phyloP scores from a whole-genome alignment of 2,329 filamentous ascomycete genomes.

The Nigrospora oryzae region DNA sequence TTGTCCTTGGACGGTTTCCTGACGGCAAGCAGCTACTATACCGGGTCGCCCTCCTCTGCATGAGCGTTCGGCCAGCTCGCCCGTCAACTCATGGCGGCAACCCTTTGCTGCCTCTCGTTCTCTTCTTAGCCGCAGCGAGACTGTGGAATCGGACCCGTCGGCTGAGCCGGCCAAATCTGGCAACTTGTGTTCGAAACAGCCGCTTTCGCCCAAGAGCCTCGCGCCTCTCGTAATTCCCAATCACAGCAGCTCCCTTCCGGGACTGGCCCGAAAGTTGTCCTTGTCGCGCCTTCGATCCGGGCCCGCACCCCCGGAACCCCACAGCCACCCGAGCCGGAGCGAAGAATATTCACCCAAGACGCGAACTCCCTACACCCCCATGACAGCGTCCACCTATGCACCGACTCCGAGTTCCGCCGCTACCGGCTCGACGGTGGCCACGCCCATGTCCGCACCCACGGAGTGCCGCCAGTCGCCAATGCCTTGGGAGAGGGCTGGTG shows the following conservation, averaged over 20 bases:
- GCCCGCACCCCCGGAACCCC: slow-evolving; percentile 31
- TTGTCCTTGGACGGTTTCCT: slow-evolving; percentile 2
- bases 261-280: slow-evolving; percentile 29
- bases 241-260: slow-evolving; percentile 20
- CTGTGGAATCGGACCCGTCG: too few species aligned
- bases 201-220: slow-evolving; percentile 44
- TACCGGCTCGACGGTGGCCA: slow-evolving; percentile 32
- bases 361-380: slow-evolving; percentile 33
- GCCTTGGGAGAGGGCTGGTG: slow-evolving; percentile 29
- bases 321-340: slow-evolving; percentile 28
- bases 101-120: slow-evolving; percentile 28
- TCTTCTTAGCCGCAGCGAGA: not conserved
- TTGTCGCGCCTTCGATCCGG: slow-evolving; percentile 36
- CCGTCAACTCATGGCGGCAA: slow-evolving; percentile 40
- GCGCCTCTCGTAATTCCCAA: slow-evolving; percentile 49
- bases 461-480: slow-evolving; percentile 34
- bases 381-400: slow-evolving; percentile 30
- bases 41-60: slow-evolving; percentile 56
- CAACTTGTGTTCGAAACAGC: slow-evolving; percentile 17
- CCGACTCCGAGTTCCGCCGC: slow-evolving; percentile 35
- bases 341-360: slow-evolving; percentile 39
- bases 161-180: too few species aligned
- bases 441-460: slow-evolving; percentile 40
- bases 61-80: slow-evolving; percentile 57
- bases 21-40: slow-evolving; percentile 48